Evolutionary conservation across 441 rosid species (phyloP).

Genomic region (Omphalea diandra): DNA sequence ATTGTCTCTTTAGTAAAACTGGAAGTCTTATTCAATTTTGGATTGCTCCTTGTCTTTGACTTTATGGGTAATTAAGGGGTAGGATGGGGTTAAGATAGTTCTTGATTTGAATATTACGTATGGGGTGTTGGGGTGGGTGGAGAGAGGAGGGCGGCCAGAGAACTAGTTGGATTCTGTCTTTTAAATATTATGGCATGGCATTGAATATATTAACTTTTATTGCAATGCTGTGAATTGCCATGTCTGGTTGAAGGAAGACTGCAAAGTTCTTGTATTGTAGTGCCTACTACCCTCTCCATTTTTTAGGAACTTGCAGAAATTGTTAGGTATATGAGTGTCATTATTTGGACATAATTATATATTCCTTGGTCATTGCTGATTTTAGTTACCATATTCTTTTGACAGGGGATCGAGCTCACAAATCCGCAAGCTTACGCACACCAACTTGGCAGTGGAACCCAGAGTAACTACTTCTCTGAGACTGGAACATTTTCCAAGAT

Average conservation of each 20-base stretch:
- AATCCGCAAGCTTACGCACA: conserved; percentile 87
- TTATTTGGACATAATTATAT: neutral
- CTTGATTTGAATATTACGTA: neutral
- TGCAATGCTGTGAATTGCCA: neutral
- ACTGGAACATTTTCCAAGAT: conserved; percentile 88
- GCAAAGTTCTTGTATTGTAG: neutral
- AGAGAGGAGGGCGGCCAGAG: too few species aligned
- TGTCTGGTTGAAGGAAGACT: neutral
- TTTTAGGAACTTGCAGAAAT: neutral
- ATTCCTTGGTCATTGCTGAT: neutral
- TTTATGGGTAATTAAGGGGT: neutral
- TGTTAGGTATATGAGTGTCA: neutral
- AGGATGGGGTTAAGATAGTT: neutral
- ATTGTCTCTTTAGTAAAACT: neutral
- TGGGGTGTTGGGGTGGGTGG: too few species aligned
- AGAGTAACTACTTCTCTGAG: conserved; percentile 94
- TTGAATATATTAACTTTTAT: too few species aligned
- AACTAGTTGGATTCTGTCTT: neutral
- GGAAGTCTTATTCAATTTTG: too few species aligned
- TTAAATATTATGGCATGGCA: neutral
- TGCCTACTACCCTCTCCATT: neutral
- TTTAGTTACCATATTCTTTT: neutral
- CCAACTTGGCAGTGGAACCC: conserved; percentile 87
- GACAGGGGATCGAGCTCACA: conserved; percentile 83
- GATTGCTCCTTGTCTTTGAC: neutral